Evolutionary conservation across 1,284 basidiomycete genomes (phyloP).

Genomic region (Pyrrhoderma lamaoense): DNA sequence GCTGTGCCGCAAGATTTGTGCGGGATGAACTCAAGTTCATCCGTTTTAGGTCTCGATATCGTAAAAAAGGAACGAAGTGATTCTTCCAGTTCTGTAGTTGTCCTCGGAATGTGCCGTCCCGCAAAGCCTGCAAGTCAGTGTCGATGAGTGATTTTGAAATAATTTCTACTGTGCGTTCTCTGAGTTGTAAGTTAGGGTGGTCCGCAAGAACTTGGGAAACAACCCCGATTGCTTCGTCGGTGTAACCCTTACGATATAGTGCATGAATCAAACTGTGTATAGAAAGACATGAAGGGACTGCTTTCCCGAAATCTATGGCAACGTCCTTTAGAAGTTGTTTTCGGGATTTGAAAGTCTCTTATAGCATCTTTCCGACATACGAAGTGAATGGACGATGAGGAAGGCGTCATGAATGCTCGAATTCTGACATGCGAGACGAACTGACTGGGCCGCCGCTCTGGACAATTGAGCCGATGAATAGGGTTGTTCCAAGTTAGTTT

Average conservation of each 20-base stretch:
- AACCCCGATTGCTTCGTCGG: slow-evolving; percentile 41
- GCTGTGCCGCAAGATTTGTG: slow-evolving; percentile 43
- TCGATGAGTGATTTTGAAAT: slow-evolving; percentile 1
- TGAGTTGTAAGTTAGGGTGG: slow-evolving; percentile 40
- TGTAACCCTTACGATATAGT: slow-evolving; percentile 44
- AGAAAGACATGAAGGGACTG: slow-evolving; percentile 49
- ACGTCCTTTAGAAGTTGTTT: neutral
- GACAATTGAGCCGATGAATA: slow-evolving; percentile 16
- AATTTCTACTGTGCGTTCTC: slow-evolving; percentile 23
- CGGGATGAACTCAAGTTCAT: slow-evolving; percentile 10
- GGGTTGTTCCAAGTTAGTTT: neutral
- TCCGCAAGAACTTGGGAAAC: slow-evolving; percentile 45
- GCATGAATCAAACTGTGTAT: slow-evolving; percentile 58
- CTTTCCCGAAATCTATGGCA: slow-evolving; percentile 40
- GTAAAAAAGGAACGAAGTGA: slow-evolving; percentile 14
- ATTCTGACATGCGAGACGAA: slow-evolving; percentile 17
- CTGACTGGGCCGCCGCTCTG: slow-evolving; percentile 16
- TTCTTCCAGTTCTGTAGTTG: slow-evolving; percentile 7
- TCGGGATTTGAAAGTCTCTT: neutral
- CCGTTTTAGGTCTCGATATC: no score
- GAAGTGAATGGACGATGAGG: slow-evolving; percentile 15
- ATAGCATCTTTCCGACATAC: slow-evolving; percentile 1
- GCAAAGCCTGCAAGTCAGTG: neutral
- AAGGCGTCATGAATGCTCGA: slow-evolving; percentile 11
- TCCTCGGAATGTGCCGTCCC: slow-evolving; percentile 2